Evolutionary conservation across 225 moss, liverwort and hornwort species (phyloP).

Genomic region (Climacium dendroides): DNA sequence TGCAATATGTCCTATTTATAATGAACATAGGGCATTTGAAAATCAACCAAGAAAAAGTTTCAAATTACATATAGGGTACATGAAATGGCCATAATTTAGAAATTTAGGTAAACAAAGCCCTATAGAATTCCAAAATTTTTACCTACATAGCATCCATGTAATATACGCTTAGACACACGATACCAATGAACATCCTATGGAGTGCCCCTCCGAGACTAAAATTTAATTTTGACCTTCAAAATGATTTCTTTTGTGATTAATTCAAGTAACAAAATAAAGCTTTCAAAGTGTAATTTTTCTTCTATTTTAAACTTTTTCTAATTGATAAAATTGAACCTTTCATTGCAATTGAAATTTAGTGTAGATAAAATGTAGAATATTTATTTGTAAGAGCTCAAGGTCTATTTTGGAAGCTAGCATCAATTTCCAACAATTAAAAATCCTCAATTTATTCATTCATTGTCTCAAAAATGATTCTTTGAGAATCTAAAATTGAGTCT

Average conservation of each 20-base stretch:
- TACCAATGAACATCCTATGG: too few relatives aligned
- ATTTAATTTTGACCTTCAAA: not conserved
- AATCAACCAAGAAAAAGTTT: too few relatives aligned
- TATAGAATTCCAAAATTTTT: too few relatives aligned
- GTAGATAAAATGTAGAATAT: rapidly evolving
- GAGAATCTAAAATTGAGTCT: not conserved
- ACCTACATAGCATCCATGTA: too few relatives aligned
- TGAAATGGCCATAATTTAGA: too few relatives aligned
- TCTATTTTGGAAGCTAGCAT: not conserved
- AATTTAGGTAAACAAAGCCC: too few relatives aligned
- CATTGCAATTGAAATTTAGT: not conserved
- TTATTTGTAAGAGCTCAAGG: not conserved
- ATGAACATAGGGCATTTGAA: too few relatives aligned
- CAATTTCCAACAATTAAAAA: rapidly evolving
- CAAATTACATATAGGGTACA: too few relatives aligned
- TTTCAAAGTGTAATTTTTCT: not conserved
- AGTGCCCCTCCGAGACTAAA: too few relatives aligned
- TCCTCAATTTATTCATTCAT: rapidly evolving
- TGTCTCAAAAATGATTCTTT: rapidly evolving
- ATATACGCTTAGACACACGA: too few relatives aligned
- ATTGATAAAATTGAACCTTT: not conserved
- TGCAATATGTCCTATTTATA: too few relatives aligned
- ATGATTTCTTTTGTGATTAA: not conserved
- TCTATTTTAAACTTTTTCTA: not conserved
- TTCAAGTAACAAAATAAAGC: not conserved